Evolutionary conservation across 768 basidiomycete genomes (phyloP).

Genomic region (Suillus ampliporus): DNA sequence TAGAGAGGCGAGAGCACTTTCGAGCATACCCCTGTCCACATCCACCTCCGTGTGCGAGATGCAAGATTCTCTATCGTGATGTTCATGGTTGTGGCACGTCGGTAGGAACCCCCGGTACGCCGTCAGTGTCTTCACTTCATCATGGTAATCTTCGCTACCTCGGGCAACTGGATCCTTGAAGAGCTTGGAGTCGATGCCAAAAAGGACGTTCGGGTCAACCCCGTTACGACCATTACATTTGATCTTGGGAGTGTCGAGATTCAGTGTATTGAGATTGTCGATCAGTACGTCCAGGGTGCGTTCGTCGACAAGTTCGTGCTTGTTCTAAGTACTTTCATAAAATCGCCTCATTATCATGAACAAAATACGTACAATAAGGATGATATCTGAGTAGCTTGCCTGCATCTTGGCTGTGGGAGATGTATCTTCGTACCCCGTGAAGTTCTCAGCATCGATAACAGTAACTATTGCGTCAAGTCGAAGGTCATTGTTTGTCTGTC

Average conservation of each 20-base stretch:
- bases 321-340: constrained; percentile 59
- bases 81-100: constrained; percentile 22
- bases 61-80: constrained; percentile 17
- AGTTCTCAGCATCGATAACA: constrained; percentile 91
- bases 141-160: constrained; percentile 53
- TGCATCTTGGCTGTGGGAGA: constrained; percentile 93
- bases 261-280: constrained; percentile 88
- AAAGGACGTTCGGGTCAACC: constrained; percentile 79
- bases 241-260: constrained; percentile 89
- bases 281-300: constrained; percentile 80
- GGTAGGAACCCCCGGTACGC: constrained; percentile 50
- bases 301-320: constrained; percentile 87
- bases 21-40: constrained; percentile 46
- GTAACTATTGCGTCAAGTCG: constrained; percentile 91
- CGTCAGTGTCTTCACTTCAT: constrained; percentile 86
- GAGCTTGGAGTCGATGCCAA: constrained; percentile 88
- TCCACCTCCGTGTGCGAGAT: constrained; percentile 17
- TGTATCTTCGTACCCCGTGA: constrained; percentile 90
- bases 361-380: constrained; percentile 69
- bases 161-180: constrained; percentile 45
- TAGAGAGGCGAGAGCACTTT: constrained; percentile 53
- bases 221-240: constrained; percentile 65
- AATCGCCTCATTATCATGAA: constrained; percentile 13
- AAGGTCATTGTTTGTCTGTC: constrained; percentile 74
- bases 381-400: constrained; percentile 93